Evolutionary conservation across 2,329 filamentous ascomycete species (phyloP), one percentile per base, ranked within the genome.

Genomic region (Celoporthe dispersa): DNA sequence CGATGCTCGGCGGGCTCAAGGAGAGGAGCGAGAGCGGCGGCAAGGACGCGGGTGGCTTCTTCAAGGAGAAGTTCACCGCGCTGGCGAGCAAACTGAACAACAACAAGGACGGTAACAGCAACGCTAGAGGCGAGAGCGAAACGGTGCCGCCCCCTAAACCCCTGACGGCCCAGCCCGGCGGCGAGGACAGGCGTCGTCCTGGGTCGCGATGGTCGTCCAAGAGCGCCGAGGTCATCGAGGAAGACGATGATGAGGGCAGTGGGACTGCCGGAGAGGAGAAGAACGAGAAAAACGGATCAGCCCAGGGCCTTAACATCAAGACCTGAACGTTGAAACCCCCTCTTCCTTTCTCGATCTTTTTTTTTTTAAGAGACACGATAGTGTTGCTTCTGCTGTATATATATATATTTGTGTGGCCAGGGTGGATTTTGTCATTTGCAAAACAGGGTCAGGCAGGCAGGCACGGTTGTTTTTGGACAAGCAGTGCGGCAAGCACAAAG

Each of bases 71-170:
- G 69, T 72, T 77, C 16, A 75, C 67, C 33, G 76, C 76, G 1
- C 66, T 77, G 8, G 73, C 75, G 2, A 75, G 74, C 28, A 70
- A 73, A 44, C 73, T 77, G 64, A 77, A 76, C 66, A 69, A 66
- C 37, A 55, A 55, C 41, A 71, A 69, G 35, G 44, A 69, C 33
- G 75, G 76, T 7, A 71, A 76, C 25, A 77, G 78, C 35, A 82
- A 79, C 71, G 57, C 81, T 14, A 81, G 33, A 9, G 63, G 66
- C 33, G 44, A 67, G 65, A 55, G 66, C 22, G 48, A 53, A 28
- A 44, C 57, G n/a, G 16, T 28, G 11, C 39, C 53, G 37, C 57
- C 67, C 25, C 35, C 39, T 16, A 63, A 16, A 44, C 9, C 25
- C 9, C 33, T 61, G 19, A 25, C 66, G 14, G 48, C 63, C 73